Percentiles rank a stretch among this genome's conserved stretches.
phyloP scores from a whole-genome alignment of 257 asterid genomes.

The Salvia hispanica region DNA sequence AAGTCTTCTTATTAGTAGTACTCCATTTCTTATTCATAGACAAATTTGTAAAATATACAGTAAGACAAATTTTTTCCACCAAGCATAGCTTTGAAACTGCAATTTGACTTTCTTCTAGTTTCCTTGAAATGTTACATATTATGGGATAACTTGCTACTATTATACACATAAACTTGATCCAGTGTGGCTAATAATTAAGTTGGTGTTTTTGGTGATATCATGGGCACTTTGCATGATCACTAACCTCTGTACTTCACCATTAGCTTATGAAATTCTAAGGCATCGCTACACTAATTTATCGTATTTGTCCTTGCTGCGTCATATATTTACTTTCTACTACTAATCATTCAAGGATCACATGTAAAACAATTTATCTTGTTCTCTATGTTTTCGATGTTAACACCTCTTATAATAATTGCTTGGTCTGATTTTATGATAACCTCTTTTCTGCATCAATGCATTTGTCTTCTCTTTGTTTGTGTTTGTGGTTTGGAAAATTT shows the following conservation, averaged over 20 bases:
- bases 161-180: background rate
- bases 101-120: background rate
- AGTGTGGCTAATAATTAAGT: background rate
- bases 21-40: too few species aligned
- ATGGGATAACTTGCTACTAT: background rate
- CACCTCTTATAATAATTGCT: too few species aligned
- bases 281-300: background rate
- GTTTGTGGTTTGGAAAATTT: background rate
- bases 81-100: too few species aligned
- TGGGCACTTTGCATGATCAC: background rate
- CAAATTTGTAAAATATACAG: too few species aligned
- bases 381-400: background rate
- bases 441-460: background rate
- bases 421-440: background rate
- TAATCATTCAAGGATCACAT: background rate
- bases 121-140: background rate
- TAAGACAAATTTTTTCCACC: too few species aligned
- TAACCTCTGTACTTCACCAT: background rate
- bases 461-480: background rate
- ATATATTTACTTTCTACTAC: background rate
- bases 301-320: background rate
- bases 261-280: background rate
- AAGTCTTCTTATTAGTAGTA: too few species aligned
- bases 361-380: background rate
- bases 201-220: background rate